A percentile compares a stretch with the other conserved stretches of the same genome.
phyloP scores from a whole-genome alignment of 2,329 filamentous ascomycete species.

The Grosmannia penicillata region DNA sequence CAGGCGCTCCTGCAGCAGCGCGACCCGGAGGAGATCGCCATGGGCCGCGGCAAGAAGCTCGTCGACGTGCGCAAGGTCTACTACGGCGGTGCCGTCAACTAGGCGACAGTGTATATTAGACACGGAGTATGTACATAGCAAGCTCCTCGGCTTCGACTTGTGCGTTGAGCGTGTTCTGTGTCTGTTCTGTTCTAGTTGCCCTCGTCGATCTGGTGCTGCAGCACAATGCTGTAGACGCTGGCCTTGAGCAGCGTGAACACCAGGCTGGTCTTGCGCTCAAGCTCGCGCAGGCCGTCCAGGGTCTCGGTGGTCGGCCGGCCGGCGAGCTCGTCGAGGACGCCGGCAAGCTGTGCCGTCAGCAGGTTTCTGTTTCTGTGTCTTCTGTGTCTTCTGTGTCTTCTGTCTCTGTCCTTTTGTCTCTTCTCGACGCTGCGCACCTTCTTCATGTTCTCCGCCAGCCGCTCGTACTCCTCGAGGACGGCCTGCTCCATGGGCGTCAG shows the following conservation, averaged over 20 bases:
- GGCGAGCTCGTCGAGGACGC: conserved; percentile 46
- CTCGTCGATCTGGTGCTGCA: conserved; percentile 90
- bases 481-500: conserved; percentile 80
- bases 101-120: conserved; percentile 11
- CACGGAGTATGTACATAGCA: neutral
- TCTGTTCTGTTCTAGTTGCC: conserved; percentile 25
- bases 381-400: no score
- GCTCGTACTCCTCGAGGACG: conserved; percentile 84
- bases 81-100: conserved; percentile 66
- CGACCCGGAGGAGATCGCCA: conserved; percentile 78
- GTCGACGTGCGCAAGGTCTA: conserved; percentile 96
- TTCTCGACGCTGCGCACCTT: conserved; percentile 36
- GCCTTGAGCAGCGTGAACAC: conserved; percentile 95
- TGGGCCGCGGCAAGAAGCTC: conserved; percentile 82
- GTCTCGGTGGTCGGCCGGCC: conserved; percentile 65
- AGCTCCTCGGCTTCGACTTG: neutral
- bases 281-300: conserved; percentile 67
- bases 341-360: conserved; percentile 34
- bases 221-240: conserved; percentile 94
- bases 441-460: conserved; percentile 80
- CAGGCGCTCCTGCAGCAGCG: conserved; percentile 70
- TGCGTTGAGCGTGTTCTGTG: neutral
- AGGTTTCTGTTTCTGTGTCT: no score
- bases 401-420: neutral
- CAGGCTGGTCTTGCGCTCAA: conserved; percentile 88